A percentile compares a stretch with the other conserved stretches of the same genome.
These are phyloP conservation scores for Diutina neorugosa DNA, from an alignment of 1,139 yeast species.

Conservation along the genomic window DNA sequence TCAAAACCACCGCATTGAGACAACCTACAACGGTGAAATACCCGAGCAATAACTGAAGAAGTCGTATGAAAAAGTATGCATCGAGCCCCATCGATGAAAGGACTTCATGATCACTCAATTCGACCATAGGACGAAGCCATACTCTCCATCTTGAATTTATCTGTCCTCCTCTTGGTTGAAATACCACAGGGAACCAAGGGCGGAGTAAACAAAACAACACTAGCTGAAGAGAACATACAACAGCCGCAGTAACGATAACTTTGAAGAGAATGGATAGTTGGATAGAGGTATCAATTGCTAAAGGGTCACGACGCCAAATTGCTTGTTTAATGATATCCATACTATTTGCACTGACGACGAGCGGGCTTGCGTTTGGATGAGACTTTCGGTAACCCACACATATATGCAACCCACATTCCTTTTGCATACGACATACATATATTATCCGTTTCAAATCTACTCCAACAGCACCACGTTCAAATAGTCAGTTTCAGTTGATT, in stretches of 20 bases:
- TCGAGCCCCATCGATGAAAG: constrained; percentile 17
- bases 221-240: not conserved
- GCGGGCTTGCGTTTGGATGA: not conserved
- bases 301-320: not conserved
- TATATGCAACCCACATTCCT: not conserved
- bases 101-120: not conserved
- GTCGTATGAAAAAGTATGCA: constrained; percentile 50
- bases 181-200: not conserved
- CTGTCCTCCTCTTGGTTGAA: not conserved
- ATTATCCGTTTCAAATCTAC: not conserved
- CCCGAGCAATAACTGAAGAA: constrained; percentile 31
- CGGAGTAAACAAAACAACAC: not conserved
- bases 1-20: constrained; percentile 38
- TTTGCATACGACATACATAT: no score
- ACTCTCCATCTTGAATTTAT: not conserved
- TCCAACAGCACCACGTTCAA: not conserved
- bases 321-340: not conserved
- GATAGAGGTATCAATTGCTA: not conserved
- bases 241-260: not conserved
- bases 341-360: not conserved
- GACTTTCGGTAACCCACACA: not conserved
- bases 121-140: not conserved
- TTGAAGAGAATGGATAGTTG: not conserved
- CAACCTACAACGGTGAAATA: constrained; percentile 39
- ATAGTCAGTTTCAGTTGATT: not conserved